Conservation (phyloP, 2,329 filamentous ascomycete species). For the Thermoascus crustaceus region DNA sequence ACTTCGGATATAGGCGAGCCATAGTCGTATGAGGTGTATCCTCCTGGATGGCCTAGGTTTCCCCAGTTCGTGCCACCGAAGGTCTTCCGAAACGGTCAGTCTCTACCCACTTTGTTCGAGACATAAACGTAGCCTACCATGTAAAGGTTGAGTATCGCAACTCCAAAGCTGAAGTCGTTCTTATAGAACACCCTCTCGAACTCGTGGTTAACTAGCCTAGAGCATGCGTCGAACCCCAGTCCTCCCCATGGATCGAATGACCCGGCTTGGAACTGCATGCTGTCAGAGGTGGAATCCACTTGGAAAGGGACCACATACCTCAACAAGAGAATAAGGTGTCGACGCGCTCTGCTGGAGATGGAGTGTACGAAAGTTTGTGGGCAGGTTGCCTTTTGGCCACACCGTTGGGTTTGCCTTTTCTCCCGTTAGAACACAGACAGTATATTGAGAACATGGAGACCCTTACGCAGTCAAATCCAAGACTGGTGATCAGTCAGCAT, state of each 20-base stretch:
- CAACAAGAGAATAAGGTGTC: conserved; percentile 58
- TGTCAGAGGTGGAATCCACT: neutral
- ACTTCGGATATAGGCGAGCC: conserved; percentile 61
- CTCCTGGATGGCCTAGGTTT: conserved; percentile 62
- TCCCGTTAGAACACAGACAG: conserved; percentile 5
- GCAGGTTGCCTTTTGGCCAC: conserved; percentile 53
- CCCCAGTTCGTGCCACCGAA: conserved; percentile 81
- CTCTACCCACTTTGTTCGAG: neutral
- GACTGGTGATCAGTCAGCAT: conserved; percentile 13
- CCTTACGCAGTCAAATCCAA: conserved; percentile 35
- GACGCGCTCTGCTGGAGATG: conserved; percentile 55
- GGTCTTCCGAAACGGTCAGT: conserved; percentile 33
- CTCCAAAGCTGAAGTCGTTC: conserved; percentile 59
- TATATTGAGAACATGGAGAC: neutral
- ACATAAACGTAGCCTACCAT: conserved; percentile 46
- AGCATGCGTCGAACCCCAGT: conserved; percentile 59
- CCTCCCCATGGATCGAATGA: conserved; percentile 70
- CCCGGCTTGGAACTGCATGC: conserved; percentile 57
- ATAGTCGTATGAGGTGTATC: conserved; percentile 56
- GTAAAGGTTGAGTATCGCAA: conserved; percentile 63
- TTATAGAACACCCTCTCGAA: conserved; percentile 75
- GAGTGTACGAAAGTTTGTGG: conserved; percentile 46
- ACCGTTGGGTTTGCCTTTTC: conserved; percentile 45
- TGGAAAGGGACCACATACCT: conserved; percentile 28
- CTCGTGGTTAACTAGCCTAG: conserved; percentile 59